A percentile compares a stretch with the other conserved stretches of the same genome.
phyloP scores from a whole-genome alignment of 164 flowering plant genomes.

The Chimonanthus salicifolius region DNA sequence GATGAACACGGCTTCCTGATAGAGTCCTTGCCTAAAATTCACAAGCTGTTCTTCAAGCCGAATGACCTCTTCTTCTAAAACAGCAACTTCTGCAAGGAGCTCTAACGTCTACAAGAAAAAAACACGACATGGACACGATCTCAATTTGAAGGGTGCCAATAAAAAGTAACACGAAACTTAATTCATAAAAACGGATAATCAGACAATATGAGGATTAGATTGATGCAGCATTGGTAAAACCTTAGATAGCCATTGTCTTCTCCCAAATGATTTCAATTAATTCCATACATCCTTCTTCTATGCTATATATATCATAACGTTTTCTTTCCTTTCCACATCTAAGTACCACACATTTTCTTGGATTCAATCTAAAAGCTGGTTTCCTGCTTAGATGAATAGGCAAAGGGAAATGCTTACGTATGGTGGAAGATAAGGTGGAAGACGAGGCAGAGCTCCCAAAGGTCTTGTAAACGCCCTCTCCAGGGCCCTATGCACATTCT shows the following conservation, averaged over 20 bases:
- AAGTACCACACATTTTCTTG: background rate
- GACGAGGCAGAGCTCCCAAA: constrained; percentile 87
- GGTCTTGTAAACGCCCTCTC: constrained; percentile 88
- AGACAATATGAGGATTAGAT: background rate
- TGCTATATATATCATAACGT: background rate
- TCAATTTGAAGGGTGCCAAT: background rate
- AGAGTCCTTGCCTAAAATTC: constrained; percentile 69
- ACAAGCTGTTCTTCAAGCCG: constrained; percentile 88
- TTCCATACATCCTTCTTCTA: background rate
- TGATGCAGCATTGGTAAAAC: background rate
- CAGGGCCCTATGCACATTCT: constrained; percentile 79
- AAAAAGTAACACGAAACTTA: background rate
- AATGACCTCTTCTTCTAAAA: constrained; percentile 90
- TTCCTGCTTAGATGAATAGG: background rate
- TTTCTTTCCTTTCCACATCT: background rate
- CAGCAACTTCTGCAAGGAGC: constrained; percentile 95
- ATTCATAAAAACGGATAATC: background rate
- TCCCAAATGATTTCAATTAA: background rate
- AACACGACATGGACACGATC: background rate
- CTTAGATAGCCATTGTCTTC: background rate
- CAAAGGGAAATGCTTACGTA: constrained; percentile 32
- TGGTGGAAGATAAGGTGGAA: constrained; percentile 87
- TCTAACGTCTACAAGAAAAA: constrained; percentile 53
- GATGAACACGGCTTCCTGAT: constrained; percentile 67
- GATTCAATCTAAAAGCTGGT: background rate